Conservation (phyloP, 371 early-diverging fungal genomes). For the Mucor circinelloides region DNA sequence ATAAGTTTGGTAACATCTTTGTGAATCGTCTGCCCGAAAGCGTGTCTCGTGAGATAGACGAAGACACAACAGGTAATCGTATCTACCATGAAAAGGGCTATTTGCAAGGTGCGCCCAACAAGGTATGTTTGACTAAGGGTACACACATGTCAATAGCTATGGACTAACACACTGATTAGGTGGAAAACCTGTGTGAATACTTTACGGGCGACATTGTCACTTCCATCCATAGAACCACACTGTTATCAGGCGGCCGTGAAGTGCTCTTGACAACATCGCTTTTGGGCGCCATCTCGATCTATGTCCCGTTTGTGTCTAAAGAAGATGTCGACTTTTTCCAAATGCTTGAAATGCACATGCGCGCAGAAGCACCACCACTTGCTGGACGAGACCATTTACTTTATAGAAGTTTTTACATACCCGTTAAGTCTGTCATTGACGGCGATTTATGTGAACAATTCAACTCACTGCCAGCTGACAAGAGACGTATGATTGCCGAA, state of each 20-base stretch:
- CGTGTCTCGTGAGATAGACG: slow-evolving; percentile 75
- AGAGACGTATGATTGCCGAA: slow-evolving; percentile 79
- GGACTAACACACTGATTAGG: slow-evolving; percentile 24
- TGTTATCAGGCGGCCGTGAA: slow-evolving; percentile 87
- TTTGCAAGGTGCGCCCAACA: slow-evolving; percentile 86
- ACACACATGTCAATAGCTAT: not conserved
- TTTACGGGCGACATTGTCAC: slow-evolving; percentile 89
- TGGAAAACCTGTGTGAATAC: slow-evolving; percentile 72
- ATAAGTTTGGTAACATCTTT: slow-evolving; percentile 96
- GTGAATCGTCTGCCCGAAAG: slow-evolving; percentile 75
- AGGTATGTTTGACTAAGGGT: slow-evolving; percentile 47
- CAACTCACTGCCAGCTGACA: slow-evolving; percentile 67
- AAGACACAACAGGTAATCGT: slow-evolving; percentile 86
- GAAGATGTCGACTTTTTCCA: slow-evolving; percentile 95
- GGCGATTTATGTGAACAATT: slow-evolving; percentile 93
- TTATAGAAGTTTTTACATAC: slow-evolving; percentile 80
- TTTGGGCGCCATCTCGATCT: slow-evolving; percentile 80
- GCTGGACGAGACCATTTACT: slow-evolving; percentile 90
- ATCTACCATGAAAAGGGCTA: slow-evolving; percentile 77
- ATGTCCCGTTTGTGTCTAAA: slow-evolving; percentile 85
- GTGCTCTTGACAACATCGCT: slow-evolving; percentile 86
- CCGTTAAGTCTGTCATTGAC: slow-evolving; percentile 88
- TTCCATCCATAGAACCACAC: slow-evolving; percentile 72
- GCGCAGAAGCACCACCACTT: slow-evolving; percentile 74
- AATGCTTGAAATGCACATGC: slow-evolving; percentile 89